Evolutionary conservation across 164 flowering plant species (phyloP), one percentile per base, ranked within the genome.

Genomic region (Amborella trichopoda): DNA sequence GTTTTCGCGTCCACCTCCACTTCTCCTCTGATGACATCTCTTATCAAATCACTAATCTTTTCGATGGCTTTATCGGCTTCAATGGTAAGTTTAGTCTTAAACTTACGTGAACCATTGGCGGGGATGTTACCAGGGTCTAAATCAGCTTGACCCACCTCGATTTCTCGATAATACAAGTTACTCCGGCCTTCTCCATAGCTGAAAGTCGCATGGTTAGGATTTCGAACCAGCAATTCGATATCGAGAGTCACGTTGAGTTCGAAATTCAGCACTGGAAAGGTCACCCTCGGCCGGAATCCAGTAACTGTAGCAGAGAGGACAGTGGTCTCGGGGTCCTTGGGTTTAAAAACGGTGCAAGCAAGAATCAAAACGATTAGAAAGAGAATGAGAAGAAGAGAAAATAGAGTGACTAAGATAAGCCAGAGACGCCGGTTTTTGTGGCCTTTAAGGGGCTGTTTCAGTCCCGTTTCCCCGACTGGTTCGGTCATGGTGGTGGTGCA

Each of bases 191-290:
- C 1, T 5, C 57, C 68, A 38, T 70, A 69, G 38, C 45, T 61
- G 69, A 75, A 71, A 39, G 70, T 54, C 12, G 66, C 75, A 26
- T 37, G 58, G 55, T 72, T 78, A 0, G 57, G 68, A 56, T 75
- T 72, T 6, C 58, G 6, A n/a, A 78, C 60, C 2, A 25, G 64
- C 33, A 72, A 17, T 34, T 26, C 14, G 14, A 67, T 51, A 43
- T 52, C 40, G 14, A 70, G 49, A 21, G 81, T 67, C 47, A 78
- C 26, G 66, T 78, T 78, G 34, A 78, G 58, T n/a, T 71, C 39
- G 42, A 78, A n/a, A 0, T 26, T 14, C 12, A 73, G 2, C 10
- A 30, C 26, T 0, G 78, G 77, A 44, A 73, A 45, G 0, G 70
- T 27, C 27, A 78, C 19, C 3, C 68, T 54, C 5, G 84, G 78